These are phyloP conservation scores for Persicaria maculosa DNA, from an alignment of 148 eudicot species.

Conservation along the genomic window DNA sequence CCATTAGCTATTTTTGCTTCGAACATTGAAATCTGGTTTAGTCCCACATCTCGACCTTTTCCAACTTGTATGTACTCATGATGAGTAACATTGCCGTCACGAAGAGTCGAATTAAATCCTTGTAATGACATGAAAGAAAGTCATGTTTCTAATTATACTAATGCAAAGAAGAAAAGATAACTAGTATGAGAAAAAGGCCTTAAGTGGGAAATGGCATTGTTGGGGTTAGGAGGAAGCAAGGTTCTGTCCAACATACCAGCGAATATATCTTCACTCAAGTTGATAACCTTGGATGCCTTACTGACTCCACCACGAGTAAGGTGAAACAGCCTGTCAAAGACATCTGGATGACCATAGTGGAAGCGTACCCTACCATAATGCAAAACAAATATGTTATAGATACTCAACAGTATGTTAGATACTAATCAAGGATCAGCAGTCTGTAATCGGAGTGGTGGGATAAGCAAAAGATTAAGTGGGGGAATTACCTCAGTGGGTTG, in stretches of 20 bases:
- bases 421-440: neutral
- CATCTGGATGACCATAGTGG: conserved; percentile 18
- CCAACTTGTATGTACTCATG: conserved; percentile 22
- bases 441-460: neutral
- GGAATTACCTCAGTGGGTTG: conserved; percentile 12
- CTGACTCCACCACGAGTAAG: conserved; percentile 17
- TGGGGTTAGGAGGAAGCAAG: neutral
- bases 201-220: neutral
- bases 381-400: neutral
- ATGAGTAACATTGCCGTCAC: conserved; percentile 15
- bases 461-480: neutral
- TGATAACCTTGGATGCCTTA: conserved; percentile 14
- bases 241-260: conserved; percentile 13
- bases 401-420: neutral
- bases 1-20: conserved; percentile 19
- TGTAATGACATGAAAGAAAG: neutral
- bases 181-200: neutral
- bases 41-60: conserved; percentile 19
- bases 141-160: neutral
- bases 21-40: conserved; percentile 18
- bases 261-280: conserved; percentile 16
- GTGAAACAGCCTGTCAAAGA: conserved; percentile 14
- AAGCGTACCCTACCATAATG: conserved; percentile 14
- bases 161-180: neutral
- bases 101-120: conserved; percentile 15